Evolutionary conservation across 148 eudicot species (phyloP).

Genomic region (Rhododendron molle): DNA sequence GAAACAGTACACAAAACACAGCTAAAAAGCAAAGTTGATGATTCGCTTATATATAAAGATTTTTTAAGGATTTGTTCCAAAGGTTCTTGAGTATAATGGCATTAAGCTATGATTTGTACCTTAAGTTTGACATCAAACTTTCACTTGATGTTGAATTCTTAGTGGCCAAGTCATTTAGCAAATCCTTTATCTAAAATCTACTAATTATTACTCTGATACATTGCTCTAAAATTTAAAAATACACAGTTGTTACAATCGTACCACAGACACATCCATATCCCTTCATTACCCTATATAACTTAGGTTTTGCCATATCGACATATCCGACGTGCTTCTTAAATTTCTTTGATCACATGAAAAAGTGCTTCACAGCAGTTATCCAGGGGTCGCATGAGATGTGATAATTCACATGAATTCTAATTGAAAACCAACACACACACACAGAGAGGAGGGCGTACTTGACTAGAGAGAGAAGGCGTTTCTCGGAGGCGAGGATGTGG

Average conservation of each 20-base stretch:
- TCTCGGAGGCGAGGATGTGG: conserved; percentile 45
- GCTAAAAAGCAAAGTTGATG: background rate
- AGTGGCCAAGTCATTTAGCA: background rate
- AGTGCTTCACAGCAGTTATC: background rate
- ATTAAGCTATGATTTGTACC: background rate
- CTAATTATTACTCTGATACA: background rate
- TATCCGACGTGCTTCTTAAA: background rate
- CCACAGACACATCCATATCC: background rate
- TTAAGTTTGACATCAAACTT: background rate
- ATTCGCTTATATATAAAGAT: background rate
- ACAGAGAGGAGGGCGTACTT: conserved; percentile 35
- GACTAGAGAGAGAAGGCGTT: conserved; percentile 81
- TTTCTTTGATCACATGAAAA: no score
- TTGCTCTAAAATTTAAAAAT: no score
- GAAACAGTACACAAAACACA: background rate
- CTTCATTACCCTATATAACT: background rate
- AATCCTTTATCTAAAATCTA: background rate
- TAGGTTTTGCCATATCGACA: background rate
- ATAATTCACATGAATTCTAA: background rate
- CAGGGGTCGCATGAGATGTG: background rate
- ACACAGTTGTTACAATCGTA: background rate
- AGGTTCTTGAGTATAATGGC: background rate
- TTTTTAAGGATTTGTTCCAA: background rate
- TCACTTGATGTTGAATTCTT: background rate
- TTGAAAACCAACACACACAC: background rate